Conservation (phyloP, 257 asterid species). For the Cordia subcordata region DNA sequence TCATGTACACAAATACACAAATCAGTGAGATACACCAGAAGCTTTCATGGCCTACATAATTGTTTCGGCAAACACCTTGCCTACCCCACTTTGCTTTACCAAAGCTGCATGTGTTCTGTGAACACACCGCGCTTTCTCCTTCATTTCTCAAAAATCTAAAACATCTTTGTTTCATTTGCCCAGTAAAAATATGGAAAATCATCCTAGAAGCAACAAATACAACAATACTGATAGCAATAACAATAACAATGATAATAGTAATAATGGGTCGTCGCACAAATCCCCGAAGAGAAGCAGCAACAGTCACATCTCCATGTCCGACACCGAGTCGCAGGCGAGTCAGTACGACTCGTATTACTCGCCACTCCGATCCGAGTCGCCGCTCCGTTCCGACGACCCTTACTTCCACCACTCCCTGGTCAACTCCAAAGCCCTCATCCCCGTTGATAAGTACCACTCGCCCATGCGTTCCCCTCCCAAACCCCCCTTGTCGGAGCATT, state of each 20-base stretch:
- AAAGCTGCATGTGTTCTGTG: no score
- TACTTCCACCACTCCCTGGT: slow-evolving; percentile 27
- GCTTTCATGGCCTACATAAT: no score
- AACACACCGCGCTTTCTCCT: no score
- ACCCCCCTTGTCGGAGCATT: slow-evolving; percentile 27
- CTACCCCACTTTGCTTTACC: no score
- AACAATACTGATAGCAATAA: neutral
- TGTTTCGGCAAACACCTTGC: no score
- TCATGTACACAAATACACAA: no score
- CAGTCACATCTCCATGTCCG: slow-evolving; percentile 76
- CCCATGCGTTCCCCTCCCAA: slow-evolving; percentile 50
- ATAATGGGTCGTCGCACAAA: slow-evolving; percentile 13
- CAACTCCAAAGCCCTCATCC: slow-evolving; percentile 36
- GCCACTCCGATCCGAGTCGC: slow-evolving; percentile 69
- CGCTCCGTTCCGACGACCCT: slow-evolving; percentile 62
- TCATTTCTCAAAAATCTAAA: no score
- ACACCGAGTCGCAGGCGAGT: slow-evolving; percentile 75
- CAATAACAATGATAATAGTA: neutral
- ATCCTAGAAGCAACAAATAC: no score
- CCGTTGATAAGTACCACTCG: slow-evolving; percentile 40
- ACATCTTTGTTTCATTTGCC: no score
- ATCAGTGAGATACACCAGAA: no score
- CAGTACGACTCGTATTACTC: slow-evolving; percentile 74
- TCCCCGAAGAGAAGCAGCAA: slow-evolving; percentile 36
- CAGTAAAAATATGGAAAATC: no score